phyloP scores from a whole-genome alignment of 495 filamentous ascomycete species.

The Evernia prunastri region DNA sequence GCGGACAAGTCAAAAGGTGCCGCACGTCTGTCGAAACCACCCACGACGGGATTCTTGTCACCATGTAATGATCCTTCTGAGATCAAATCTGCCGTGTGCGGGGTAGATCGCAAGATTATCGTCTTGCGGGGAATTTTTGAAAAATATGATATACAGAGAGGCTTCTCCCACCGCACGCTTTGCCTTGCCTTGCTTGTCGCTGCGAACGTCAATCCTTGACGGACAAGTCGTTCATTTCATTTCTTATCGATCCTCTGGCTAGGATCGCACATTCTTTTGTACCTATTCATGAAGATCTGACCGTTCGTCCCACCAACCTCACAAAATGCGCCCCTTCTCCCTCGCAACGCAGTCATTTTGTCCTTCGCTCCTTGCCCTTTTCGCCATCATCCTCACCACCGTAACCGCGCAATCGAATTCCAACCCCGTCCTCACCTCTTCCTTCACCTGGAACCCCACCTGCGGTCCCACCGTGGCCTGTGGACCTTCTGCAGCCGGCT shows the following conservation, averaged over 20 bases:
- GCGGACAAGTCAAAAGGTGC: neutral
- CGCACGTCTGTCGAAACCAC: neutral
- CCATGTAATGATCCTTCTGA: neutral
- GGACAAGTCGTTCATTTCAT: neutral
- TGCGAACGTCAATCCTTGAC: neutral
- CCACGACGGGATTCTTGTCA: neutral
- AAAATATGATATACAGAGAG: neutral
- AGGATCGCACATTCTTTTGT: neutral
- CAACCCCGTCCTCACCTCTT: slow-evolving; percentile 19
- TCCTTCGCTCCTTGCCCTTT: neutral
- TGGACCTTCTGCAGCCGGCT: slow-evolving; percentile 16
- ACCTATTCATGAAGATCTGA: neutral
- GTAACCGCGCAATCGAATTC: neutral
- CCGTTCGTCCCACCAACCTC: neutral
- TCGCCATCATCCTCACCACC: neutral
- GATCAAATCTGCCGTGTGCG: slow-evolving; percentile 1
- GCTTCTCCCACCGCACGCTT: neutral
- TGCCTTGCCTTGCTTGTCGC: neutral
- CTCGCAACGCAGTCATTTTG: neutral
- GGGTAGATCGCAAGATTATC: slow-evolving; percentile 1
- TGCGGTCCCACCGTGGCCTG: slow-evolving; percentile 21
- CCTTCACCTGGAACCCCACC: slow-evolving; percentile 23
- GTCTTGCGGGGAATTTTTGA: neutral
- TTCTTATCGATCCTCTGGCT: neutral
- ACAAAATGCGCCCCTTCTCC: neutral